These are phyloP conservation scores for Erigeron canadensis DNA, from an alignment of 129 eudicot species.

Conservation along the genomic window DNA sequence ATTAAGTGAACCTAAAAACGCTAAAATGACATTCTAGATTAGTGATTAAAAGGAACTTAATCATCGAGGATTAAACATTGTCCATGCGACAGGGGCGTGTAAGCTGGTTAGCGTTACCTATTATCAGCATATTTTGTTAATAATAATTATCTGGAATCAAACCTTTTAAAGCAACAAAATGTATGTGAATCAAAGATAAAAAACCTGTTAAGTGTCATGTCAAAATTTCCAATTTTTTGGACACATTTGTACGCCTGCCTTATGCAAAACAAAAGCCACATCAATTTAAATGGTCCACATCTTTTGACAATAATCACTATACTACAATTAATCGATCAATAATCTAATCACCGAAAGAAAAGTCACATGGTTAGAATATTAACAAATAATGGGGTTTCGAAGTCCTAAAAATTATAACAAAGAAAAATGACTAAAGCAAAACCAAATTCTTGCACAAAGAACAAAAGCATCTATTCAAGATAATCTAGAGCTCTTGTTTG, in stretches of 20 bases:
- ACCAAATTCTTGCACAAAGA: neutral
- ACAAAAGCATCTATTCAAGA: neutral
- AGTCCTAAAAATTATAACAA: neutral
- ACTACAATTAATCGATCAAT: neutral
- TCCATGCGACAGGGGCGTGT: no score
- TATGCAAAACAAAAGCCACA: constrained; percentile 18
- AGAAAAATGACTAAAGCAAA: neutral
- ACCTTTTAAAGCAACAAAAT: neutral
- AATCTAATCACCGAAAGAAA: constrained; percentile 19
- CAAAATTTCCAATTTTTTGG: neutral
- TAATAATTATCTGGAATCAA: no score
- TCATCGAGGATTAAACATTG: no score
- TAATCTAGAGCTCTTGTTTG: neutral
- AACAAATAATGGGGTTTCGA: neutral
- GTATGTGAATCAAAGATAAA: neutral
- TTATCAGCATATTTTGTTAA: no score
- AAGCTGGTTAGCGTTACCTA: no score
- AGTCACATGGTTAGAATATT: neutral
- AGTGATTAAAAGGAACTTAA: no score
- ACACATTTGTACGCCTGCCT: neutral
- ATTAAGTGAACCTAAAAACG: no score
- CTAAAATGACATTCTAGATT: no score
- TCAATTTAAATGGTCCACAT: constrained; percentile 12
- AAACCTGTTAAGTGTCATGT: neutral
- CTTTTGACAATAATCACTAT: constrained; percentile 1